Conservation (phyloP, 768 basidiomycete genomes). For the Stropharia rugosoannulata region DNA sequence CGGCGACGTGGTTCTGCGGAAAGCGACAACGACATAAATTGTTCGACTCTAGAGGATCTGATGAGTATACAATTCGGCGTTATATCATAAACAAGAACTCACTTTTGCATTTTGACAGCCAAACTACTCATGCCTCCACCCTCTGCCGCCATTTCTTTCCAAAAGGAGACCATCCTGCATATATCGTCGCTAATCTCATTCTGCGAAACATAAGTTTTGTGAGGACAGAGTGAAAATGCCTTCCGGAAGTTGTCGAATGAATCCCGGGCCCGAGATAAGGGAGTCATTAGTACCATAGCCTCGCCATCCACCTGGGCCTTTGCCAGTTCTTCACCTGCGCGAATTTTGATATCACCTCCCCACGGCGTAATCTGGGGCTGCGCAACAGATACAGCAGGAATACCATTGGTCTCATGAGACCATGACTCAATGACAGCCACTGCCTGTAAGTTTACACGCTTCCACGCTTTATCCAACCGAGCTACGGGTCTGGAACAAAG, state of each 20-base stretch:
- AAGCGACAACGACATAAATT: slow-evolving; percentile 76
- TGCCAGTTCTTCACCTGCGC: slow-evolving; percentile 46
- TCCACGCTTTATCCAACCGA: slow-evolving; percentile 78
- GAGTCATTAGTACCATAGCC: slow-evolving; percentile 39
- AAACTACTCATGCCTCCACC: slow-evolving; percentile 38
- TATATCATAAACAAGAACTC: slow-evolving; percentile 19
- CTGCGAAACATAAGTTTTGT: slow-evolving; percentile 32
- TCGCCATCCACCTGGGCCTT: slow-evolving; percentile 46
- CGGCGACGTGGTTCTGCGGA: slow-evolving; percentile 74
- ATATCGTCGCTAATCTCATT: slow-evolving; percentile 46
- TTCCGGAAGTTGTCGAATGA: slow-evolving; percentile 55
- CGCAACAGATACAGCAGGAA: slow-evolving; percentile 27
- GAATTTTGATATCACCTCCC: slow-evolving; percentile 58
- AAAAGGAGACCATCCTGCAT: slow-evolving; percentile 50
- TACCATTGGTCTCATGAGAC: slow-evolving; percentile 47
- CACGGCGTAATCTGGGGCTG: slow-evolving; percentile 61
- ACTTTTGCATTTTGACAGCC: slow-evolving; percentile 64
- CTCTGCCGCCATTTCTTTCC: slow-evolving; percentile 49
- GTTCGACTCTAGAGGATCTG: slow-evolving; percentile 54
- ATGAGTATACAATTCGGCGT: neutral
- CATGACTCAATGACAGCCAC: slow-evolving; percentile 63
- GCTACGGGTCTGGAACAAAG: slow-evolving; percentile 75
- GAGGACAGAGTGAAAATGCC: slow-evolving; percentile 50
- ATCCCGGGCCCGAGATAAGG: slow-evolving; percentile 38
- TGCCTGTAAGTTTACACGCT: slow-evolving; percentile 62